phyloP scores from a whole-genome alignment of 495 filamentous ascomycete species.

The Tuber borchii region DNA sequence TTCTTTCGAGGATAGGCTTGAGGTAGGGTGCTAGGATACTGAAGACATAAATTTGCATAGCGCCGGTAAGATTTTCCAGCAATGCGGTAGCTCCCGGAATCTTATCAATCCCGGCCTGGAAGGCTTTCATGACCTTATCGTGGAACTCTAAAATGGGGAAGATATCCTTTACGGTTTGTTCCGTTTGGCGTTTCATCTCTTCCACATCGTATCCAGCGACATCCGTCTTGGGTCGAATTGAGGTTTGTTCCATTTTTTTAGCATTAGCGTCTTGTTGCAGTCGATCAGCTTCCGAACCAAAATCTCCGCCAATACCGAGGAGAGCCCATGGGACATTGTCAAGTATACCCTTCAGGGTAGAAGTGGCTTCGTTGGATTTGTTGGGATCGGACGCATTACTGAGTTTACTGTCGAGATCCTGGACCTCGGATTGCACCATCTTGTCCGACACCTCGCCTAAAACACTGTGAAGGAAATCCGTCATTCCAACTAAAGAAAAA shows the following conservation, averaged over 20 bases:
- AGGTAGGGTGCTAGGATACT: constrained; percentile 75
- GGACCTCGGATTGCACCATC: constrained; percentile 74
- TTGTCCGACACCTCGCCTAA: constrained; percentile 84
- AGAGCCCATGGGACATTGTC: constrained; percentile 71
- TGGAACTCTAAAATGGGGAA: constrained; percentile 83
- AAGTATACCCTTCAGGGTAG: constrained; percentile 65
- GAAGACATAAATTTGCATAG: constrained; percentile 78
- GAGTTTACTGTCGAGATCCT: constrained; percentile 72
- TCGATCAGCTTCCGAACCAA: constrained; percentile 60
- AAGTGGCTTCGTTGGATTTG: constrained; percentile 50
- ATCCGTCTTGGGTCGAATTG: constrained; percentile 10
- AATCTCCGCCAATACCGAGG: constrained; percentile 66
- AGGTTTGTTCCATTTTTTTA: constrained; percentile 57
- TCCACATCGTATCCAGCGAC: constrained; percentile 48
- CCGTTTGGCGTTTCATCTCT: constrained; percentile 43
- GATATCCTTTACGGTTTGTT: constrained; percentile 64
- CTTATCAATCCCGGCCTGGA: constrained; percentile 66
- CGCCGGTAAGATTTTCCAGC: constrained; percentile 69
- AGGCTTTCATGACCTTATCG: constrained; percentile 72
- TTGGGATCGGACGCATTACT: constrained; percentile 55
- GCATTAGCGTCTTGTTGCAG: constrained; percentile 66
- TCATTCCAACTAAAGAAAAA: constrained; percentile 27
- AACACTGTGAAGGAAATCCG: constrained; percentile 65
- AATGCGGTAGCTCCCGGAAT: constrained; percentile 73
- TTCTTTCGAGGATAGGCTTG: constrained; percentile 72